These are phyloP conservation scores for Lasiodiplodia sp. DNA, from an alignment of 2,329 filamentous ascomycete genomes.

Conservation along the genomic window DNA sequence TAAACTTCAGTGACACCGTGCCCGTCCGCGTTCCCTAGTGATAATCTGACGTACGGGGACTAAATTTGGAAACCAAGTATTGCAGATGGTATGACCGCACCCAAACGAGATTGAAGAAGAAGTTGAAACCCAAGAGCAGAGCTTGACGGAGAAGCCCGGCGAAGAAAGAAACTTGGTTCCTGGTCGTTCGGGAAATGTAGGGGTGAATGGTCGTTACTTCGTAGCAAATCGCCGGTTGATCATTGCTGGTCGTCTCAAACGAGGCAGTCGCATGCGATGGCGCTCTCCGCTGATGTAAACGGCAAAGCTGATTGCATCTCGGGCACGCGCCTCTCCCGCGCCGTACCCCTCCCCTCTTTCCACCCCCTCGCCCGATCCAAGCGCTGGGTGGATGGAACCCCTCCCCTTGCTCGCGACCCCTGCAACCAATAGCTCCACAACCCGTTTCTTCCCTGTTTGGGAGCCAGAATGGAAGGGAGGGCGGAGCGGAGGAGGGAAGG, in stretches of 20 bases:
- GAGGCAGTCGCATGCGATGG: not conserved
- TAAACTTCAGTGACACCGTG: not conserved
- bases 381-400: not conserved
- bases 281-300: conserved; percentile 3
- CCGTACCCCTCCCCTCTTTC: not conserved
- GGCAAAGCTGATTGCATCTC: not conserved
- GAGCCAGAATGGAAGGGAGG: not conserved
- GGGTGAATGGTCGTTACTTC: not conserved
- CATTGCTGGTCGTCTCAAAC: not conserved
- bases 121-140: not conserved
- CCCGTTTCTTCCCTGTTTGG: not conserved
- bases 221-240: not conserved
- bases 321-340: not conserved
- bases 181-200: conserved; percentile 4
- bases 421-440: conserved; percentile 1
- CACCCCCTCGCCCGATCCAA: not conserved
- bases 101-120: not conserved
- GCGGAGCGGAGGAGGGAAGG: conserved; percentile 1
- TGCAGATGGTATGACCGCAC: not conserved
- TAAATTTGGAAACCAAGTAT: conserved; percentile 2
- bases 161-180: not conserved
- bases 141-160: not conserved
- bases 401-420: not conserved
- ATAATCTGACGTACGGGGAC: not conserved
- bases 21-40: not conserved